Base-by-base conservation (phyloP, 2,329 filamentous ascomycete genomes). In the Monascus ruber region DNA sequence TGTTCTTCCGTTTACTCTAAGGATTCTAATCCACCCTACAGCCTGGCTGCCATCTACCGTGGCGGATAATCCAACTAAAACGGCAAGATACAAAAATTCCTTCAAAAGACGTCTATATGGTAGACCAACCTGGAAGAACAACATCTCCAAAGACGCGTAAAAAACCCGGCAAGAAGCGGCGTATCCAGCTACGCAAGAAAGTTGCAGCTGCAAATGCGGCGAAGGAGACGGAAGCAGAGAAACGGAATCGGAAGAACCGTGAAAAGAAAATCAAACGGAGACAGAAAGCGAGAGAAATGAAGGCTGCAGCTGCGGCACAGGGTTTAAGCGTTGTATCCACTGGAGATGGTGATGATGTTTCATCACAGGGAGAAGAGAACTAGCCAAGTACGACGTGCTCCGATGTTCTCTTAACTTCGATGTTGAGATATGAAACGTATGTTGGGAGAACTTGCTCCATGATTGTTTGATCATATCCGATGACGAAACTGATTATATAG, bases 81-180 rank as follows among this genome's bases (percentile, higher is more conserved):
- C 43, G 54, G 8, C 50, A 54, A 40, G 50, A 60, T 39, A 55
- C 54, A 6, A 61, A 59, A 39, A 28, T 52, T 11, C 51, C 54
- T 0, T 42, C 52, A 9, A 47, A 48, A 26, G 46, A 52, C 33
- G 42, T 51, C 8, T 56, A 52, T 33, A 41, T 49, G 32, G 33
- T 47, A 24, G 49, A 50, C 9, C 48, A 42, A 2, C 31, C 47
- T 9, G 45, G 48, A 6, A 28, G 26, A 24, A 54, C 49, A 36
- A 48, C 48, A 24, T 24, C 27, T 2, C 56, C 58, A 2, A 52
- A 52, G 37, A 54, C 58, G 5, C 52, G 51, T 31, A 65, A 60
- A 41, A 66, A 66, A 47, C 63, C 63, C 0, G 63, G 63, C 6
- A 66, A 66, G 42, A 66, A 66, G 48, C 53, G 63, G 2, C 62